Conservation (phyloP, 805 yeast genomes). For the Myxozyma neotropica region DNA sequence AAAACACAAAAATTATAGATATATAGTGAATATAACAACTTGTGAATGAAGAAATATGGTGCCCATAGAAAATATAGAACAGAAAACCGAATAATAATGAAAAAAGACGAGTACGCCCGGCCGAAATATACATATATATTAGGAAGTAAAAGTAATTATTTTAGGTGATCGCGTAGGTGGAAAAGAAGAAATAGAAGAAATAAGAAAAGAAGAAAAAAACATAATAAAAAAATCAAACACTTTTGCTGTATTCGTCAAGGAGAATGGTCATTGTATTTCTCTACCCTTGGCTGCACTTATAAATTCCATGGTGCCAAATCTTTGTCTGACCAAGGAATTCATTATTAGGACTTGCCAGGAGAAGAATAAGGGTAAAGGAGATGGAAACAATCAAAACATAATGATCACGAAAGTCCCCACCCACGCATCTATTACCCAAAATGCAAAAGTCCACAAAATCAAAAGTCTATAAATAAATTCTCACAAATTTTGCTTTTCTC, state of each 20-base stretch:
- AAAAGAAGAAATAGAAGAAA: background rate
- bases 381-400: no score
- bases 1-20: background rate
- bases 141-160: background rate
- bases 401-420: no score
- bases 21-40: background rate
- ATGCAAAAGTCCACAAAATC: no score
- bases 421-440: no score
- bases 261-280: background rate
- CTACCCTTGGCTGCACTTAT: no score
- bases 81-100: background rate
- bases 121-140: background rate
- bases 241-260: background rate
- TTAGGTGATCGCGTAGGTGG: background rate
- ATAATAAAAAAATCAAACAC: background rate
- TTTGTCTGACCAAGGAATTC: no score
- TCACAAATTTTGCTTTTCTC: no score
- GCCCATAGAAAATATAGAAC: background rate
- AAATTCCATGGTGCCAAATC: background rate
- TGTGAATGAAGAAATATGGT: background rate
- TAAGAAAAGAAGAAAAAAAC: background rate
- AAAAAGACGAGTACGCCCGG: background rate
- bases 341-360: no score
- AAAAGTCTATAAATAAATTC: no score
- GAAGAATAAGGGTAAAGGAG: no score